phyloP scores from a whole-genome alignment of 228 moss, liverwort and hornwort genomes.

The Sphagnum fallax region DNA sequence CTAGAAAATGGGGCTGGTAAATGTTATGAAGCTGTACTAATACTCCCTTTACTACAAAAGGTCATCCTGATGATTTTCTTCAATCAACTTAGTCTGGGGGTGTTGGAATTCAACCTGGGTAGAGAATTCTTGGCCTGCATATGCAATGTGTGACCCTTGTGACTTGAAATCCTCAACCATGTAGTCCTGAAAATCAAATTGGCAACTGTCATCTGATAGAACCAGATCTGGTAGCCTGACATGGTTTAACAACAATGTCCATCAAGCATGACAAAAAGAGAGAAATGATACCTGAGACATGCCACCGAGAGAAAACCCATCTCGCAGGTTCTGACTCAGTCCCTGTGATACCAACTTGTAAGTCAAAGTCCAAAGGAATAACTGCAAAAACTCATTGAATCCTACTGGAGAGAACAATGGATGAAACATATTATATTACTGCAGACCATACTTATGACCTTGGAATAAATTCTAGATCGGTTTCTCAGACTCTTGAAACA shows the following conservation, averaged over 20 bases:
- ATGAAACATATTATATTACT: neutral
- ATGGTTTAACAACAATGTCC: too few species aligned
- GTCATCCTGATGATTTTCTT: too few species aligned
- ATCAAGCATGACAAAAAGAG: too few species aligned
- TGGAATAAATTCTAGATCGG: neutral
- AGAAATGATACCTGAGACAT: slow-evolving; percentile 45
- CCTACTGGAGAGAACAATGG: too few species aligned
- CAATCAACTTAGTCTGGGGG: too few species aligned
- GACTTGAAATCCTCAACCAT: slow-evolving; percentile 97
- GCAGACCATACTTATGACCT: neutral
- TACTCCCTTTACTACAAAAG: too few species aligned
- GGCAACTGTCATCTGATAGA: neutral
- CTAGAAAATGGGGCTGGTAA: too few species aligned
- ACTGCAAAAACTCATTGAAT: too few species aligned
- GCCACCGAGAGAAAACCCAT: slow-evolving; percentile 48
- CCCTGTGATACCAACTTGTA: slow-evolving; percentile 11
- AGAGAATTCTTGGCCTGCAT: slow-evolving; percentile 74
- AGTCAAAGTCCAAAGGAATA: neutral
- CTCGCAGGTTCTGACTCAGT: slow-evolving; percentile 48
- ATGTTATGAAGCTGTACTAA: too few species aligned
- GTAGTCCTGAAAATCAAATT: slow-evolving; percentile 47
- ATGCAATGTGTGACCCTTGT: slow-evolving; percentile 93
- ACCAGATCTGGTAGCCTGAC: too few species aligned
- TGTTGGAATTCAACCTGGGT: slow-evolving; percentile 41
- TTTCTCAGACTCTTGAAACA: neutral